Conservation (phyloP, 805 yeast genomes). For the Kluyveromyces starmeri region DNA sequence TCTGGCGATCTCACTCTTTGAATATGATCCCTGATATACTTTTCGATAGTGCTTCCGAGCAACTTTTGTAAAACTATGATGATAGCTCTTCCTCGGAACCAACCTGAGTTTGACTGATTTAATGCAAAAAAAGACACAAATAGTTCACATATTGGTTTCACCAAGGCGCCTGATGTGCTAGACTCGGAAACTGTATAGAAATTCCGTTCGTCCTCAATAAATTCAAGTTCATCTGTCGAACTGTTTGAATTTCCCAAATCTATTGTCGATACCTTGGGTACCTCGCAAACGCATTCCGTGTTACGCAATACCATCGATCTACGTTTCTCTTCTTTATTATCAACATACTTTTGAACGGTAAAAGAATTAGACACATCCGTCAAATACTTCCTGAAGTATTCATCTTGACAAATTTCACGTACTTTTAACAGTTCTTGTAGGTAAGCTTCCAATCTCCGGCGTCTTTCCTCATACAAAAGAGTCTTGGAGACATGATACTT, state of each 20-base stretch:
- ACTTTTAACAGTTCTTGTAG: slow-evolving; percentile 46
- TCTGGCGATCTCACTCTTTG: slow-evolving; percentile 26
- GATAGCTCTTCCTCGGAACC: slow-evolving; percentile 82
- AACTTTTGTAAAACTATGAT: slow-evolving; percentile 75
- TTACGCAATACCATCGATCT: background rate
- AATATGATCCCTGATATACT: slow-evolving; percentile 40
- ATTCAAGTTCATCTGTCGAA: slow-evolving; percentile 9
- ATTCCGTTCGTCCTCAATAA: slow-evolving; percentile 11
- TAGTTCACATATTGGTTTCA: slow-evolving; percentile 74
- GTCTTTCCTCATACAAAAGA: slow-evolving; percentile 56
- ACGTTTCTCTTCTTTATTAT: slow-evolving; percentile 9
- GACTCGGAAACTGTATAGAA: slow-evolving; percentile 5
- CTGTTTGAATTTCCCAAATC: background rate
- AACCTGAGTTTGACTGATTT: slow-evolving; percentile 46
- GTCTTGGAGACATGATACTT: slow-evolving; percentile 50
- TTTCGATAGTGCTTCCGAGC: slow-evolving; percentile 81
- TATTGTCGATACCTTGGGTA: background rate
- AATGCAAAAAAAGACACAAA: slow-evolving; percentile 62
- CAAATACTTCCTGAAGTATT: slow-evolving; percentile 64
- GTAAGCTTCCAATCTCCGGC: slow-evolving; percentile 52
- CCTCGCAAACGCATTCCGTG: slow-evolving; percentile 1
- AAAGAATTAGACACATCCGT: slow-evolving; percentile 31
- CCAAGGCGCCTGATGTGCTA: slow-evolving; percentile 39
- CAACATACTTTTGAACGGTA: slow-evolving; percentile 8
- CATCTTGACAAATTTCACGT: slow-evolving; percentile 66